Conservation (phyloP, 2,329 filamentous ascomycete species). For the Pseudocercospora cruenta region DNA sequence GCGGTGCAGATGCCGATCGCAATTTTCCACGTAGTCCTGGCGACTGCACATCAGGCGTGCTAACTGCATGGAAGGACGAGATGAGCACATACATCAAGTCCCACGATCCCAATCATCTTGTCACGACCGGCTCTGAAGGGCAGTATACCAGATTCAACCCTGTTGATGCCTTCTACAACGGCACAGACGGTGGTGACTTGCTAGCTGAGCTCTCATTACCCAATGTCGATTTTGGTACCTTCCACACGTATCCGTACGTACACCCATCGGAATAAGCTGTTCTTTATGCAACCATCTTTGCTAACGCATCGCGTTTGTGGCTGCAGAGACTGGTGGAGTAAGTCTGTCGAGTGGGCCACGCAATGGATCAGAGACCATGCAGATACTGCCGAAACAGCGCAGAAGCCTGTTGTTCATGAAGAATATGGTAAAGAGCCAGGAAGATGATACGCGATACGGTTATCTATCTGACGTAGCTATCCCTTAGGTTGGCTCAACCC, state of each 20-base stretch:
- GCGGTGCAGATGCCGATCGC: constrained; percentile 3
- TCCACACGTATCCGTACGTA: constrained; percentile 57
- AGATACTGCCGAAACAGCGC: constrained; percentile 44
- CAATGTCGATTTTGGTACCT: constrained; percentile 59
- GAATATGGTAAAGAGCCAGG: constrained; percentile 47
- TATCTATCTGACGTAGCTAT: background rate
- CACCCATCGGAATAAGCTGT: background rate
- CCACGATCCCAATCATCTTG: constrained; percentile 57
- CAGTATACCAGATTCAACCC: constrained; percentile 19
- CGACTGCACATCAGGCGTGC: constrained; percentile 43
- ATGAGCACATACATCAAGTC: constrained; percentile 60
- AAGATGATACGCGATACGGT: background rate
- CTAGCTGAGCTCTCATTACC: constrained; percentile 54
- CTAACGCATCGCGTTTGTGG: background rate
- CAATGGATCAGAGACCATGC: constrained; percentile 62
- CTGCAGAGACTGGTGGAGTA: constrained; percentile 54
- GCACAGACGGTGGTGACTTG: constrained; percentile 57
- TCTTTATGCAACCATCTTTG: background rate
- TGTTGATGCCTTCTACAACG: constrained; percentile 38
- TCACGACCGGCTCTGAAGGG: constrained; percentile 58
- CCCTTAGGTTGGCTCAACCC: constrained; percentile 50
- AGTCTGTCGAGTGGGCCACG: constrained; percentile 56
- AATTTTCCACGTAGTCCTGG: constrained; percentile 65
- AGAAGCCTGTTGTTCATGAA: constrained; percentile 60
- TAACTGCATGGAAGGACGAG: constrained; percentile 57